These are phyloP conservation scores for Petrea volubilis DNA, from an alignment of 257 asterid genomes.

Conservation along the genomic window DNA sequence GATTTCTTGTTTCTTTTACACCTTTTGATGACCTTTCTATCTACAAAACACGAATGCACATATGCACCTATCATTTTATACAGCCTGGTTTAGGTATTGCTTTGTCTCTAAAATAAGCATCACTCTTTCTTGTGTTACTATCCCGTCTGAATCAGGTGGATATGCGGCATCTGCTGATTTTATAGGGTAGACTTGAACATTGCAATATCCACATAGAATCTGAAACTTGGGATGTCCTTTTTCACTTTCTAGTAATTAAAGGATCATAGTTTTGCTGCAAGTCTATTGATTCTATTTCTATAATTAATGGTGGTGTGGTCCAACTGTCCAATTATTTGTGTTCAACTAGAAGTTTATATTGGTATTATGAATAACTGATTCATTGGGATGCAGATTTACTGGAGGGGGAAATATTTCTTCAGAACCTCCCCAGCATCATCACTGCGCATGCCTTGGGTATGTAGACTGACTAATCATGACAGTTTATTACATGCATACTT, in stretches of 20 bases:
- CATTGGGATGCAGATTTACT: conserved; percentile 66
- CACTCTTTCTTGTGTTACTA: background rate
- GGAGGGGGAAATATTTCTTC: conserved; percentile 97
- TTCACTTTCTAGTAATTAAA: background rate
- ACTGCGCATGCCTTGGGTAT: conserved; percentile 90
- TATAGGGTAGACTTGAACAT: background rate
- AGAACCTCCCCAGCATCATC: conserved; percentile 94
- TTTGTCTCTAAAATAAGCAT: background rate
- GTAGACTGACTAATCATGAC: conserved; percentile 14
- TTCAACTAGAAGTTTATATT: background rate
- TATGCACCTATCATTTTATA: background rate
- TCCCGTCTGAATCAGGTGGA: background rate
- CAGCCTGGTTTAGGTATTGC: background rate
- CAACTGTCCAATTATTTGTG: conserved; percentile 4
- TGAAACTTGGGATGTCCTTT: background rate
- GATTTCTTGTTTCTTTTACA: background rate
- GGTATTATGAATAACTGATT: conserved; percentile 18
- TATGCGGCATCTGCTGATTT: background rate
- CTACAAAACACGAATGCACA: too few relatives aligned
- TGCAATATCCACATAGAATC: background rate
- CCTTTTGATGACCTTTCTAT: background rate
- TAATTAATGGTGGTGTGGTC: background rate
- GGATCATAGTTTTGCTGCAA: background rate
- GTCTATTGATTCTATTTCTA: background rate
- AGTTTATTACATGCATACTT: background rate